Base-by-base conservation (phyloP, 2,329 filamentous ascomycete species). In the Decorospora gaudefroyi region DNA sequence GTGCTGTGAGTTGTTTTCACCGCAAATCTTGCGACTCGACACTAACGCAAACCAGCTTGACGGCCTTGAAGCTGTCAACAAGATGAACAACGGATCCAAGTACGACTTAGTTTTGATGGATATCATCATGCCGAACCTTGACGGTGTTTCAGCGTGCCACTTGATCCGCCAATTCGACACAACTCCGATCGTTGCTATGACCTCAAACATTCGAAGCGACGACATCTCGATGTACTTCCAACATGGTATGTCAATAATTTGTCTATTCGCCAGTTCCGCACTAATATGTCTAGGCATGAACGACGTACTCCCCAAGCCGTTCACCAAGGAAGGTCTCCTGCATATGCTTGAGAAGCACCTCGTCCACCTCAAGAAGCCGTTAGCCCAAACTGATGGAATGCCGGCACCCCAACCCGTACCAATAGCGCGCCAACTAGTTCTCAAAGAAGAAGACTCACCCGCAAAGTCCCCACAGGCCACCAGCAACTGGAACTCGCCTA, bases 181-280 rank as follows among this genome's bases (percentile, higher is more conserved):
- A 4, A 85, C 88, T 13, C 93, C 93, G 0, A 95, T 99, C 61
- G 89, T 99, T 46, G 93, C 93, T 32, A 97, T 99, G 93, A 99
- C 93, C 3, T 96, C 92, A 3, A 99, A 97, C 66, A 97, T 99
- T 54, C 83, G 93, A 54, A 91, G 90, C 49, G 92, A 96, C 62
- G 93, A 99, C 67, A 95, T 97, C 50, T 88, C 92, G 40, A 91
- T 95, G 74, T 99, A 99, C 68, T 97, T 96, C 74, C 86, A 92
- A 62, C 91, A 95, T 74, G 93, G 91, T 93, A 80, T 76, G 86
- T 63, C 5, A 15, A 5, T n/a, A n/a, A 7, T 12, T 23, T 3
- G 6, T n/a, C 13, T 17, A 26, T 11, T 7, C 13, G 6, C 7
- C 17, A 15, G 26, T 6, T 4, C 16, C 27, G 7, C n/a, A 22